A percentile compares a stretch with the other conserved stretches of the same genome.
These are phyloP conservation scores for Fraxinus floribunda DNA, from an alignment of 305 asterid species.

Conservation along the genomic window DNA sequence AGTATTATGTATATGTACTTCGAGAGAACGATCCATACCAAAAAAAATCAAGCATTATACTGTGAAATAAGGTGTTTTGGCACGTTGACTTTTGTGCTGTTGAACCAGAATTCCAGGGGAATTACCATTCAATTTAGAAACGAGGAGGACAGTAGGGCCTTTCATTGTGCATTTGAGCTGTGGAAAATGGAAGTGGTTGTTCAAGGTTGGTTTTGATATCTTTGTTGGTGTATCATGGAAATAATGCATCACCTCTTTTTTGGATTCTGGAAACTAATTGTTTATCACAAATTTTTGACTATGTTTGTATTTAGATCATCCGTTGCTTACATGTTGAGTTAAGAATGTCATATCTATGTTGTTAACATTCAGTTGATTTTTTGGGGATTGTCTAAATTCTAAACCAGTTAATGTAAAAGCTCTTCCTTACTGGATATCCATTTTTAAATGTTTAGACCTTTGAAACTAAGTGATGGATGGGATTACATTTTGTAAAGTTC, in stretches of 20 bases:
- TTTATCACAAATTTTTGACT: not conserved
- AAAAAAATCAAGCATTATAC: conserved; percentile 15
- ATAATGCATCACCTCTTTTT: not conserved
- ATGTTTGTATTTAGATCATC: not conserved
- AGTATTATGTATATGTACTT: not conserved
- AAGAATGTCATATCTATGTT: not conserved
- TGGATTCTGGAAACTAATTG: not conserved
- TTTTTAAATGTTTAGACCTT: too few species aligned
- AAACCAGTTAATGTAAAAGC: too few species aligned
- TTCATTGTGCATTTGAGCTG: conserved; percentile 89
- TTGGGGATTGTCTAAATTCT: not conserved
- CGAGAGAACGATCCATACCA: not conserved
- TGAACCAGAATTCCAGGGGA: conserved; percentile 85
- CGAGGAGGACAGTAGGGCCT: conserved; percentile 87
- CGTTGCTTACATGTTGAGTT: not conserved
- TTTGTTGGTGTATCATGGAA: conserved; percentile 23
- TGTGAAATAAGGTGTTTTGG: conserved; percentile 23
- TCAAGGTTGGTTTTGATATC: conserved; percentile 64
- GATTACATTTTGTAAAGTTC: too few species aligned
- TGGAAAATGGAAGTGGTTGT: conserved; percentile 73
- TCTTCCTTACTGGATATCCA: too few species aligned
- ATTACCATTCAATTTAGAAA: conserved; percentile 78
- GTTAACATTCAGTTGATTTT: not conserved
- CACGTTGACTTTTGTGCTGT: conserved; percentile 39
- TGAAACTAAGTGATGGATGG: too few species aligned